A percentile compares a stretch with the other conserved stretches of the same genome.
Evolutionary conservation across 139 green algal species (phyloP).

Genomic region (Chlorella sp.): DNA sequence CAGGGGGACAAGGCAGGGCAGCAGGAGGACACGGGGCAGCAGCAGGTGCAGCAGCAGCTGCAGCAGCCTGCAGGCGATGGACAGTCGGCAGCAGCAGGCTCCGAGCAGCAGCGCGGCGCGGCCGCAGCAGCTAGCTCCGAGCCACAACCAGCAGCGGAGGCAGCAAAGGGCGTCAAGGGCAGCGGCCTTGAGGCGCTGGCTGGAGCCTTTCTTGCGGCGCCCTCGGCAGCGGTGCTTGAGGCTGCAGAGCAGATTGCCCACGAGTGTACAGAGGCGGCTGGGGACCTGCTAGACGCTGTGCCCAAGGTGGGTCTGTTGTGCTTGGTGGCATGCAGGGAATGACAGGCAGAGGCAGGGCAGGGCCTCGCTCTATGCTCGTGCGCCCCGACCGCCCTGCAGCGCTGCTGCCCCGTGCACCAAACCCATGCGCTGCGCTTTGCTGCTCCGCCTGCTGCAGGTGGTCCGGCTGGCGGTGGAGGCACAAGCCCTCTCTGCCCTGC

Average conservation of each 20-base stretch:
- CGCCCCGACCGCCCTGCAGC: too few relatives aligned
- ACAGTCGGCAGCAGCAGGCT: not conserved
- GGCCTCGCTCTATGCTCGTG: not conserved
- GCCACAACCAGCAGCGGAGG: not conserved
- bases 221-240: not conserved
- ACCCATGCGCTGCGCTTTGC: too few relatives aligned
- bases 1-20: not conserved
- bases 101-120: not conserved
- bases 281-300: not conserved
- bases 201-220: not conserved
- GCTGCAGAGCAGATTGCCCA: not conserved
- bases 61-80: not conserved
- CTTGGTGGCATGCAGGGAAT: not conserved
- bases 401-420: not conserved
- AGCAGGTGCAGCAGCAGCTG: not conserved
- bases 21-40: not conserved
- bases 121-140: not conserved
- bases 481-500: constrained; percentile 18
- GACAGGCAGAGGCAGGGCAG: not conserved
- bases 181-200: not conserved
- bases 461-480: constrained; percentile 25
- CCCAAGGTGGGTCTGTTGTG: not conserved
- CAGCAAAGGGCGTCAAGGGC: constrained; percentile 14
- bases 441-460: not conserved
- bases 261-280: constrained; percentile 20